Conservation (phyloP, 257 asterid genomes). For the Petrea volubilis region DNA sequence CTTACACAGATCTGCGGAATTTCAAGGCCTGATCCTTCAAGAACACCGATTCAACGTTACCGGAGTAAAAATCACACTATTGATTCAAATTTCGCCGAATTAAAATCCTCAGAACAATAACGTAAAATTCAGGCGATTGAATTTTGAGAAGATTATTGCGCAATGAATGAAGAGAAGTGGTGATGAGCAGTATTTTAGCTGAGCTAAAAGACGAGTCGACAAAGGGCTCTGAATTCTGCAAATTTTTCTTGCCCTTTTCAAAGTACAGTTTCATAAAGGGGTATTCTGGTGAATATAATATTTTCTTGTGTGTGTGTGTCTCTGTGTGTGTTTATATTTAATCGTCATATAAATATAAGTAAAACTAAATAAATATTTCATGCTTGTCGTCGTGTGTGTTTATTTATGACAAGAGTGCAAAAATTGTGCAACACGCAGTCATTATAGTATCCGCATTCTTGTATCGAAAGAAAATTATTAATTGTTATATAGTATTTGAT, state of each 20-base stretch:
- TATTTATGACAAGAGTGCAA: too few species aligned
- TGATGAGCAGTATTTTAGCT: not conserved
- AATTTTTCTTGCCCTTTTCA: not conserved
- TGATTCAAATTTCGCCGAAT: not conserved
- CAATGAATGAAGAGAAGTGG: conserved; percentile 1
- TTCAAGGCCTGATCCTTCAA: conserved; percentile 19
- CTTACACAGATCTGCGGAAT: conserved; percentile 40
- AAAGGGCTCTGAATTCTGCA: conserved; percentile 1
- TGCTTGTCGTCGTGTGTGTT: too few species aligned
- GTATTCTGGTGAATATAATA: not conserved
- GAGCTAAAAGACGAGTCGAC: conserved; percentile 13
- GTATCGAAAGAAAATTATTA: too few species aligned
- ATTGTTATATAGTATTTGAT: too few species aligned
- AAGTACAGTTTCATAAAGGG: conserved; percentile 10
- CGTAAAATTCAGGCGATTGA: not conserved
- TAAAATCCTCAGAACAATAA: not conserved
- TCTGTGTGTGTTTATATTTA: too few species aligned
- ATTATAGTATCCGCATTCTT: too few species aligned
- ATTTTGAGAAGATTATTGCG: not conserved
- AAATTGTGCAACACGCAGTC: too few species aligned
- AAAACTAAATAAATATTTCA: too few species aligned
- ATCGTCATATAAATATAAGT: too few species aligned
- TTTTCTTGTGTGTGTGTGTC: not conserved
- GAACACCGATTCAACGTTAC: conserved; percentile 16
- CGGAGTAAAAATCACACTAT: not conserved